Percentiles rank a stretch among this genome's conserved stretches.
These are phyloP conservation scores for Excoecaria cochinchinensis DNA, from an alignment of 345 rosid genomes.

Conservation along the genomic window DNA sequence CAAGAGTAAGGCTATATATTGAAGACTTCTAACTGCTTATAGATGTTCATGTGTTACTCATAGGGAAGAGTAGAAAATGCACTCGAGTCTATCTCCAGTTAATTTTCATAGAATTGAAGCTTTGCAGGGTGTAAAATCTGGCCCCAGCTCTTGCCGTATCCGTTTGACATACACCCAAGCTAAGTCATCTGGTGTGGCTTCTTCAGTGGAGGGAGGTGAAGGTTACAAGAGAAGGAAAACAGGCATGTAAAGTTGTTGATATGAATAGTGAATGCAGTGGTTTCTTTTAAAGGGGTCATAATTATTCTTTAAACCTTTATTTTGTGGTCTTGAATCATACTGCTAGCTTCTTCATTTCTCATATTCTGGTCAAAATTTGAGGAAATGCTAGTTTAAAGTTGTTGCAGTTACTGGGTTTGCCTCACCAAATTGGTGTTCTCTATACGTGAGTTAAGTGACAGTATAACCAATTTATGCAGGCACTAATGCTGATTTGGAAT, in stretches of 20 bases:
- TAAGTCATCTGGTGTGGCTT: conserved; percentile 33
- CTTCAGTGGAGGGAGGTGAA: conserved; percentile 32
- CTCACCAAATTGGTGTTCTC: neutral
- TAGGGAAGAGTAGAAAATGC: neutral
- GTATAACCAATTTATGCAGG: conserved; percentile 21
- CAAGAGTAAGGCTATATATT: neutral
- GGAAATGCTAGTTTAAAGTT: neutral
- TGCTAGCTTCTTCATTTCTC: neutral
- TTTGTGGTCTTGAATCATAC: neutral
- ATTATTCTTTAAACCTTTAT: neutral
- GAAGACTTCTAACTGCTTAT: neutral
- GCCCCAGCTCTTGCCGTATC: conserved; percentile 54
- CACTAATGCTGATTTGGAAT: conserved; percentile 25
- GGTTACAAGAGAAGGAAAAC: conserved; percentile 66
- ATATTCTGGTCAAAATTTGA: neutral
- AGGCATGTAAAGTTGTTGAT: conserved; percentile 38
- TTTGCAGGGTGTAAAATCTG: conserved; percentile 71
- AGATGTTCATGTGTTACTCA: neutral
- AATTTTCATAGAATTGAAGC: conserved; percentile 37
- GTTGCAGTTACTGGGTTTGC: neutral
- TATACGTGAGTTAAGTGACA: neutral
- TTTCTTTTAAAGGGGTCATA: neutral
- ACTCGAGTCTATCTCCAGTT: conserved; percentile 6
- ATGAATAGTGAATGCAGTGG: neutral
- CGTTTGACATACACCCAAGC: conserved; percentile 58